Conservation (phyloP, 2,329 filamentous ascomycete species). For the Sphaceloma murrayae region DNA sequence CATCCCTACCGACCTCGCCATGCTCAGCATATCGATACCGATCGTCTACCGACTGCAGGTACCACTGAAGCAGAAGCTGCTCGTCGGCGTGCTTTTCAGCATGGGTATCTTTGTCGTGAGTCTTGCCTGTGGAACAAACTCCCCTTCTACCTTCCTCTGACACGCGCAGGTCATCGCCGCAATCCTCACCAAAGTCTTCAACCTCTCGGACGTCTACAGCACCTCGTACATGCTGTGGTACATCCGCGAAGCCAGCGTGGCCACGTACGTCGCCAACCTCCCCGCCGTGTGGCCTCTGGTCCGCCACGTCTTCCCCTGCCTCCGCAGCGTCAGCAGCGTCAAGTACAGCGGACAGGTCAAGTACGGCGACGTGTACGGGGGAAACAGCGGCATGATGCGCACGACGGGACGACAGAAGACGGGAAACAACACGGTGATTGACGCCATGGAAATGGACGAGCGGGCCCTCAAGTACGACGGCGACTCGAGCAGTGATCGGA, state of each 20-base stretch:
- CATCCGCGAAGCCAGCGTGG: constrained; percentile 42
- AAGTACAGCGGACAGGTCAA: constrained; percentile 10
- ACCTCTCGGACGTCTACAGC: constrained; percentile 35
- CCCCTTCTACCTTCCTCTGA: background rate
- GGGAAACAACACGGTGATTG: constrained; percentile 12
- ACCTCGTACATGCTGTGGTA: constrained; percentile 25
- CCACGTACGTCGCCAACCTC: constrained; percentile 45
- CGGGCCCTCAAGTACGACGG: background rate
- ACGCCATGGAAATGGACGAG: constrained; percentile 14
- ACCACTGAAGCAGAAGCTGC: constrained; percentile 42
- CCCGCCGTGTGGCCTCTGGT: constrained; percentile 46
- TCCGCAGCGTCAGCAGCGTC: constrained; percentile 16
- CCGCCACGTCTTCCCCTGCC: constrained; percentile 27
- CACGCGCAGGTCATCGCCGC: constrained; percentile 28
- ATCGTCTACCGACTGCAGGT: constrained; percentile 43
- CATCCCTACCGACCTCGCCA: constrained; percentile 49
- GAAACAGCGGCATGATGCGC: constrained; percentile 7
- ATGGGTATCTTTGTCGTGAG: constrained; percentile 42
- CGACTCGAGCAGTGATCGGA: background rate
- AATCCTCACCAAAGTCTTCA: constrained; percentile 41
- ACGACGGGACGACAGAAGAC: constrained; percentile 5
- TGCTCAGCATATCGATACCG: constrained; percentile 48
- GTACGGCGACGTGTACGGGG: constrained; percentile 10
- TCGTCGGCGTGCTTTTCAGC: constrained; percentile 41
- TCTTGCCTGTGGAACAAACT: too few relatives aligned